These are phyloP conservation scores for Phyllosticta citriasiana DNA, from an alignment of 2,329 filamentous ascomycete species.

Conservation along the genomic window DNA sequence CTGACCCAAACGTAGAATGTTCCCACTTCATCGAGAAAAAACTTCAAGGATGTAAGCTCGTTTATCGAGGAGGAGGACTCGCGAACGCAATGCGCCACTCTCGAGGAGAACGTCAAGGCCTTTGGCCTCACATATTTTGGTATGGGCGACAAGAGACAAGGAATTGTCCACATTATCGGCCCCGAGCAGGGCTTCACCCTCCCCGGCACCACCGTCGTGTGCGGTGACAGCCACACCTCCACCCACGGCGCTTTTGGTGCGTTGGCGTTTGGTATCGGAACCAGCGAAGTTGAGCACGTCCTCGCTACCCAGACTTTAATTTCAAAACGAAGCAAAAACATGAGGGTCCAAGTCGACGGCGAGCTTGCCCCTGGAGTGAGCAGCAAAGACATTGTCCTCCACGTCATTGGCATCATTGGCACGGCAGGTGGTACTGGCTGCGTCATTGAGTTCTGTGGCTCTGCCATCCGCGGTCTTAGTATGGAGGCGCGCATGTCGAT, in stretches of 20 bases:
- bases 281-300: slow-evolving; percentile 96
- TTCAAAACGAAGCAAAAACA: slow-evolving; percentile 94
- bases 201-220: slow-evolving; percentile 91
- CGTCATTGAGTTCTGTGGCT: slow-evolving; percentile 96
- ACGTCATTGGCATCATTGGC: slow-evolving; percentile 88
- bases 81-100: slow-evolving; percentile 82
- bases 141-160: slow-evolving; percentile 89
- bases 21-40: slow-evolving; percentile 81
- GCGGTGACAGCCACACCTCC: slow-evolving; percentile 95
- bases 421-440: slow-evolving; percentile 90
- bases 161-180: slow-evolving; percentile 96
- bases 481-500: slow-evolving; percentile 99
- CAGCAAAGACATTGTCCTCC: slow-evolving; percentile 89
- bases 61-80: slow-evolving; percentile 96
- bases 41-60: slow-evolving; percentile 82
- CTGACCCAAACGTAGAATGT: slow-evolving; percentile 58
- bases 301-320: slow-evolving; percentile 92
- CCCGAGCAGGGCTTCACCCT: slow-evolving; percentile 98
- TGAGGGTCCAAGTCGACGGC: slow-evolving; percentile 92
- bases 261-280: slow-evolving; percentile 93
- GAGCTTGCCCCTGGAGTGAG: slow-evolving; percentile 82
- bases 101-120: slow-evolving; percentile 95
- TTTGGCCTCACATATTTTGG: slow-evolving; percentile 97
- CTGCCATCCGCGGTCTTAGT: slow-evolving; percentile 76
- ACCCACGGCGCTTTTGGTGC: slow-evolving; percentile 95